Base-by-base conservation (phyloP, 768 basidiomycete species). In the Rhizopogon roseolus region DNA sequence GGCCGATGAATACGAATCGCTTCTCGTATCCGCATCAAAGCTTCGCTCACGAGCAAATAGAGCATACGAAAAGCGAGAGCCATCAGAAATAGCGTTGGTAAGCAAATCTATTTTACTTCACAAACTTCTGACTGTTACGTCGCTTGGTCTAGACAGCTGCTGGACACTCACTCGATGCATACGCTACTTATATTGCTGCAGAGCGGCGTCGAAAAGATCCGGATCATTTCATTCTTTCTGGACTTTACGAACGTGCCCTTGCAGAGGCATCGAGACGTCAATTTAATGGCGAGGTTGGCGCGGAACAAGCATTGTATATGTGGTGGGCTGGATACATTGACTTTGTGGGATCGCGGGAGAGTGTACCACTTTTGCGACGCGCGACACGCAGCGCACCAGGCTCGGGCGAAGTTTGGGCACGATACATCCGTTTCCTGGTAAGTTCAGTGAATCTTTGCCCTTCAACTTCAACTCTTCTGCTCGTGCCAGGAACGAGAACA, bases 321-420 rank as follows among this genome's bases (percentile, higher is more conserved):
- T 88, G 92, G 60, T 96, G 93, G 93, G 60, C 74, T 10, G 81
- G 83, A 5, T 91, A 90, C 62, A 71, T 82, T 38, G 86, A 90
- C 67, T 79, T 81, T 40, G 91, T 92, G 49, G 32, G 83, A 65
- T 6, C 11, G 19, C 36, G 38, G 6, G 42, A 49, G 41, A 8
- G 14, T 43, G 16, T 43, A 43, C 9, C 50, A 49, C 39, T 13
- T 28, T 28, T 34, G 28, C 71, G 68, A 54, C 74, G 90, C 40
- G 90, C 89, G 10, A 64, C 81, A 9, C 78, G 88, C 54, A 91
- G 90, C 62, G 82, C 85, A 0, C 90, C 91, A 39, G 79, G 76
- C 16, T 88, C 80, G 34, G 91, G 91, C 17, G 86, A 89, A 61
- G 71, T 90, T 14, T 90, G 88, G 86, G 84, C 88, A 5, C 76